phyloP scores from a whole-genome alignment of 2,329 filamentous ascomycete species.

The Chaetomiaceae sp. region DNA sequence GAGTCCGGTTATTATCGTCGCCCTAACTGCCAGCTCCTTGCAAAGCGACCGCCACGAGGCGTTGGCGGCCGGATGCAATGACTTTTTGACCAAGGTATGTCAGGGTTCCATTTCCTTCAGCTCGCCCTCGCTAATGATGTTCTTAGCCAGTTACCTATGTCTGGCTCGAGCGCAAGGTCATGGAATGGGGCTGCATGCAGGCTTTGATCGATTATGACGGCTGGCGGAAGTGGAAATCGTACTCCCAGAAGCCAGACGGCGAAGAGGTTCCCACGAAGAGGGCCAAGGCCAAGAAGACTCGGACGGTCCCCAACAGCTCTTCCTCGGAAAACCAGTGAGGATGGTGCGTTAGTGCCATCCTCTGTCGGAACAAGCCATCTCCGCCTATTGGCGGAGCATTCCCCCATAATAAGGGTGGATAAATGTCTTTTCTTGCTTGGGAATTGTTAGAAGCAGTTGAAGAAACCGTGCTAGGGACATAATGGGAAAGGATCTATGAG shows the following conservation, averaged over 20 bases:
- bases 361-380: no score
- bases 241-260: conserved; percentile 47
- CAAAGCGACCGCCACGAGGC: conserved; percentile 96
- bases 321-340: conserved; percentile 11
- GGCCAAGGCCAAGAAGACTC: conserved; percentile 23
- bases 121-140: conserved; percentile 7
- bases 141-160: conserved; percentile 88
- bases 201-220: conserved; percentile 97
- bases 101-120: background rate
- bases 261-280: conserved; percentile 25
- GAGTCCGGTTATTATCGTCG: conserved; percentile 95
- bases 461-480: background rate
- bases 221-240: conserved; percentile 96
- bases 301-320: conserved; percentile 14
- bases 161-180: conserved; percentile 95
- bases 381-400: no score
- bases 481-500: background rate
- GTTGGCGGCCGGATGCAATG: conserved; percentile 91
- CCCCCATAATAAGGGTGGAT: background rate
- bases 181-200: conserved; percentile 99
- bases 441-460: background rate
- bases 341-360: background rate
- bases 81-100: conserved; percentile 91
- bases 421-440: background rate
- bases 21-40: conserved; percentile 86